phyloP scores from a whole-genome alignment of 495 filamentous ascomycete genomes.

The Penicillium cataractarum region DNA sequence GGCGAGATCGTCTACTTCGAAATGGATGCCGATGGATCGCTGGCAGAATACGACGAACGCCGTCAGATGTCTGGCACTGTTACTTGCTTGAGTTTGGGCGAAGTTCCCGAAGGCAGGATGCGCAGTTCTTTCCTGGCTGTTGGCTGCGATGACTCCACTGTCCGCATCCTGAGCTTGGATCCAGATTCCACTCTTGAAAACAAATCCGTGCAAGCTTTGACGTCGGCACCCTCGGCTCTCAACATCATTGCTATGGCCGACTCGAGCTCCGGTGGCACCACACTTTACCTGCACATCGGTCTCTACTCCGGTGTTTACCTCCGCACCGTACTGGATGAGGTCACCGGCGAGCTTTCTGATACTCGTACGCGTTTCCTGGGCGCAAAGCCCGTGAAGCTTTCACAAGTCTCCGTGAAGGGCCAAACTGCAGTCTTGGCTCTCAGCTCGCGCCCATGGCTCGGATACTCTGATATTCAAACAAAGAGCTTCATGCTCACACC shows the following conservation, averaged over 20 bases:
- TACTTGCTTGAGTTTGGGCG: conserved; percentile 89
- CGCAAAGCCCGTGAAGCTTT: conserved; percentile 82
- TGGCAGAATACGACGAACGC: conserved; percentile 95
- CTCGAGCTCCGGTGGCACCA: conserved; percentile 75
- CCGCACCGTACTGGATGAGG: conserved; percentile 88
- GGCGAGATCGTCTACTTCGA: conserved; percentile 98
- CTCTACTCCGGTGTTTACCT: conserved; percentile 95
- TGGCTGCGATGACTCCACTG: conserved; percentile 94
- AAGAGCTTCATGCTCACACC: conserved; percentile 90
- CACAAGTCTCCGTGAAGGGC: conserved; percentile 80
- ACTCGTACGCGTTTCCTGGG: conserved; percentile 93
- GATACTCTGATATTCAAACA: conserved; percentile 82
- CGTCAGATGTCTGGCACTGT: conserved; percentile 96
- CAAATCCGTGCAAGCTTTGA: conserved; percentile 90
- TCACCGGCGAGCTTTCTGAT: conserved; percentile 92
- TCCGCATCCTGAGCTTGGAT: conserved; percentile 87
- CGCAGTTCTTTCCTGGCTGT: conserved; percentile 91
- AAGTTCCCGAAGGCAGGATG: conserved; percentile 85
- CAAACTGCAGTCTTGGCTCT: conserved; percentile 87
- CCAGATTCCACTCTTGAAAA: conserved; percentile 88
- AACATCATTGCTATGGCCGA: conserved; percentile 96
- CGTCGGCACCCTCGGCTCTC: conserved; percentile 83
- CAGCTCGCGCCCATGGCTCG: conserved; percentile 89
- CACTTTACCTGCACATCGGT: conserved; percentile 92
- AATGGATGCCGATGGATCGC: conserved; percentile 85